Percentiles rank a stretch among this genome's conserved stretches.
Conservation (phyloP, 768 basidiomycete species). For the Phaeotremella skinneri region DNA sequence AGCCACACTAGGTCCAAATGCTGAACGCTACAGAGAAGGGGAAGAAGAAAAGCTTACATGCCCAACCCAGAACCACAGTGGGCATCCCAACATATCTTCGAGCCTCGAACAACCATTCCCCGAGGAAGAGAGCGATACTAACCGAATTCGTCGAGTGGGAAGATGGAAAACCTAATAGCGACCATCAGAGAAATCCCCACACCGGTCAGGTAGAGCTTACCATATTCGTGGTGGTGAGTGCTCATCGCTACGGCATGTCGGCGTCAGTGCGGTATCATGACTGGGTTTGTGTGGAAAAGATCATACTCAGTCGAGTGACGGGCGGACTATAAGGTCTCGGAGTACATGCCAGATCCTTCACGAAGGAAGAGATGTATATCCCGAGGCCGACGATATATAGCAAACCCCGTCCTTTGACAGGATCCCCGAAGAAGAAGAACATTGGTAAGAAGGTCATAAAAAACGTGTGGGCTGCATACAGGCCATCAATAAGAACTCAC, state of each 20-base stretch:
- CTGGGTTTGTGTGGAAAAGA: neutral
- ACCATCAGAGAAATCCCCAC: neutral
- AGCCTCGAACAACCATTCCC: slow-evolving; percentile 29
- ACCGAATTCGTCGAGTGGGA: slow-evolving; percentile 90
- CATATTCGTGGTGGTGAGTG: slow-evolving; percentile 43
- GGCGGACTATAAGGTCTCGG: slow-evolving; percentile 89
- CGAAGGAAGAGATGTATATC: slow-evolving; percentile 79
- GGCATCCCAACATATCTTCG: slow-evolving; percentile 16
- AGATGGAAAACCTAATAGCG: slow-evolving; percentile 72
- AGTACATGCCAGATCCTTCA: slow-evolving; percentile 85
- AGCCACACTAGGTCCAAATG: neutral
- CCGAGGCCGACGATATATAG: slow-evolving; percentile 70
- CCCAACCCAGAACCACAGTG: slow-evolving; percentile 17
- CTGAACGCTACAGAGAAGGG: neutral
- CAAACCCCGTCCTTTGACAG: slow-evolving; percentile 72
- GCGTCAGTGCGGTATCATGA: neutral
- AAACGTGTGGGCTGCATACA: slow-evolving; percentile 56
- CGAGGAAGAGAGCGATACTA: slow-evolving; percentile 79
- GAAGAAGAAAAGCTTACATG: slow-evolving; percentile 13
- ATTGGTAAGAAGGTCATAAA: slow-evolving; percentile 87
- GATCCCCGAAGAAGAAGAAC: slow-evolving; percentile 83
- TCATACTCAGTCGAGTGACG: slow-evolving; percentile 79
- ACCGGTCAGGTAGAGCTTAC: slow-evolving; percentile 15
- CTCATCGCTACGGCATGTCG: slow-evolving; percentile 41
- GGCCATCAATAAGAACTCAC: neutral